Base-by-base conservation (phyloP, 768 basidiomycete genomes). In the Tricholoma matsutake region DNA sequence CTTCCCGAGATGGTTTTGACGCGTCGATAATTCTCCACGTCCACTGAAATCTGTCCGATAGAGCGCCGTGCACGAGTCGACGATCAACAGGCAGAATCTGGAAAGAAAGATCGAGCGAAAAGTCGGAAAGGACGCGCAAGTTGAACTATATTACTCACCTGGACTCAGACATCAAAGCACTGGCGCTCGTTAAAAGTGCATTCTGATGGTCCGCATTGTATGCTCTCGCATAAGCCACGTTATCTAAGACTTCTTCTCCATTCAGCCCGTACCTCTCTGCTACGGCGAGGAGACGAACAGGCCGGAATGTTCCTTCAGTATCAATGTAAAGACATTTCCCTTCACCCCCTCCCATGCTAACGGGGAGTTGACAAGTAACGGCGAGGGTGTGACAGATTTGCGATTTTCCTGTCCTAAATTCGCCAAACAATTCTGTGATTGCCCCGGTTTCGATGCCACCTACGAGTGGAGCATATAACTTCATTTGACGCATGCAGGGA, bases 311-410 rank as follows among this genome's bases (percentile, higher is more conserved):
- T 28, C 96, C 96, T 71, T 99, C 97, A 0, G 97, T 98, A 73
- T 99, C 97, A 75, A 99, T 98, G 75, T 97, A 99, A 49, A 99
- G 79, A 70, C 96, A 98, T 76, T 99, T 99, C 39, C 97, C 97
- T 76, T 99, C 97, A 11, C 97, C 97, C 14, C 97, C 97, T 18
- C 97, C 96, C 96, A 98, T 98, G 68, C 86, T 89, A 45, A 95
- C 90, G 1, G 97, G 97, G 13, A 98, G 83, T 77, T 98, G 96
- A 71, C 97, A 99, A 4, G 97, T 98, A 10, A 98, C 97, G 3
- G 97, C 95, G 51, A 99, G 86, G 0, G 96, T 98, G 71, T 99
- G 97, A 72, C 97, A 98, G 52, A 99, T 83, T 70, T 99, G 97
- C 22, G 94, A 96, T 76, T 99, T 98, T 59, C 97, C 97, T 9